A percentile compares a stretch with the other conserved stretches of the same genome.
phyloP scores from a whole-genome alignment of 1,284 basidiomycete species.

The Irpex sp. region DNA sequence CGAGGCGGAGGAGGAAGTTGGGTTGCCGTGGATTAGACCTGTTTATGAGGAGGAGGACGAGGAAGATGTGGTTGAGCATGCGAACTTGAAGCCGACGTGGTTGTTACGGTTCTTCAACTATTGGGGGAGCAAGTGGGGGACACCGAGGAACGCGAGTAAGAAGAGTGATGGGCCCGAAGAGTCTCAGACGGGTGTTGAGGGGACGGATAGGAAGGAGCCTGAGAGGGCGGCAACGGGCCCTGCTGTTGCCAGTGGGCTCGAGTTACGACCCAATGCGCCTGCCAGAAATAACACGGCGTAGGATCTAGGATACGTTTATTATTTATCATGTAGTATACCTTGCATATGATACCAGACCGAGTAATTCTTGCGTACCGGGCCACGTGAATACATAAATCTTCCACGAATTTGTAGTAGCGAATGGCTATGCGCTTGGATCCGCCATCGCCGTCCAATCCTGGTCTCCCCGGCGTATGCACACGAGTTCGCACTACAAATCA shows the following conservation, averaged over 20 bases:
- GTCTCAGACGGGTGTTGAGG: background rate
- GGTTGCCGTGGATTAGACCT: conserved; percentile 35
- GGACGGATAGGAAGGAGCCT: conserved; percentile 2
- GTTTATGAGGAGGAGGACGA: conserved; percentile 37
- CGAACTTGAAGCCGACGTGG: conserved; percentile 69
- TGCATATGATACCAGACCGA: background rate
- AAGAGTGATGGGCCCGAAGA: background rate
- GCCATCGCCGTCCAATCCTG: background rate
- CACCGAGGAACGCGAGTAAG: conserved; percentile 2
- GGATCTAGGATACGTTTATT: background rate
- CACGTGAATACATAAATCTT: background rate
- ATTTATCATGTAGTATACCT: background rate
- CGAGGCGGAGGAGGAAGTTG: conserved; percentile 68
- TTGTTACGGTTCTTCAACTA: conserved; percentile 68
- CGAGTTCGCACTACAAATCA: background rate
- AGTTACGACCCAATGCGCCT: background rate
- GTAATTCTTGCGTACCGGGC: background rate
- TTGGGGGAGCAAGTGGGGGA: conserved; percentile 51
- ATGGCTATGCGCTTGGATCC: background rate
- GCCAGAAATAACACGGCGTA: conserved; percentile 4
- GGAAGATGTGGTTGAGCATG: conserved; percentile 52
- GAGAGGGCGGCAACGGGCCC: background rate
- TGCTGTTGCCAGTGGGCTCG: background rate
- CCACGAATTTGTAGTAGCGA: background rate
- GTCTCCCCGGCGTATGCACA: background rate